These are phyloP conservation scores for Alternaria gansuensis DNA, from an alignment of 2,329 filamentous ascomycete species.

Conservation along the genomic window DNA sequence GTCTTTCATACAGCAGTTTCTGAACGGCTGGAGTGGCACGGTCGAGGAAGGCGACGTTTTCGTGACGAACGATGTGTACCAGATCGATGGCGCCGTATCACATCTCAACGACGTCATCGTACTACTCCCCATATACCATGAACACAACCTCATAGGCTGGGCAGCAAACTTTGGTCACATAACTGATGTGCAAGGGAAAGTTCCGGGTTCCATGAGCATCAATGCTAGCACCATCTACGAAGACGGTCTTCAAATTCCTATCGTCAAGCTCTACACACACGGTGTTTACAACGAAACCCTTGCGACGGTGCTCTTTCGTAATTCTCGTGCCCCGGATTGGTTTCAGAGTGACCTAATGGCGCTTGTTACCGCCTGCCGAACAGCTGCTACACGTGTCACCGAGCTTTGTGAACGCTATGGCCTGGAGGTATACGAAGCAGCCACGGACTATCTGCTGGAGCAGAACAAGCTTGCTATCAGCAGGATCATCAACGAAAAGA, in stretches of 20 bases:
- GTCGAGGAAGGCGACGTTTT: constrained; percentile 62
- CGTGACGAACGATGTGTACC: constrained; percentile 62
- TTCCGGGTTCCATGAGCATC: constrained; percentile 62
- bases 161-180: constrained; percentile 62
- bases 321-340: constrained; percentile 61
- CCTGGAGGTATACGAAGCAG: constrained; percentile 57
- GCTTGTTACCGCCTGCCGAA: constrained; percentile 59
- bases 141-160: constrained; percentile 59
- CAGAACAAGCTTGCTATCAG: constrained; percentile 58
- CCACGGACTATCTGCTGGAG: constrained; percentile 56
- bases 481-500: constrained; percentile 58
- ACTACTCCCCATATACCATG: constrained; percentile 58
- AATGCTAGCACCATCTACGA: constrained; percentile 60
- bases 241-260: constrained; percentile 61
- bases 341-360: constrained; percentile 60
- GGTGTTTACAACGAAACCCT: constrained; percentile 57
- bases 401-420: constrained; percentile 59
- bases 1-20: constrained; percentile 60
- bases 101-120: constrained; percentile 63
- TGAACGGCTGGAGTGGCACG: constrained; percentile 58
- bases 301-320: constrained; percentile 59
- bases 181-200: constrained; percentile 57
- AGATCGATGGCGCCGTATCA: constrained; percentile 60
- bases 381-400: constrained; percentile 56
- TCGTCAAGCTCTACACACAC: constrained; percentile 58